Conservation (phyloP, 2,329 filamentous ascomycete genomes). For the Fusarium scirpi region DNA sequence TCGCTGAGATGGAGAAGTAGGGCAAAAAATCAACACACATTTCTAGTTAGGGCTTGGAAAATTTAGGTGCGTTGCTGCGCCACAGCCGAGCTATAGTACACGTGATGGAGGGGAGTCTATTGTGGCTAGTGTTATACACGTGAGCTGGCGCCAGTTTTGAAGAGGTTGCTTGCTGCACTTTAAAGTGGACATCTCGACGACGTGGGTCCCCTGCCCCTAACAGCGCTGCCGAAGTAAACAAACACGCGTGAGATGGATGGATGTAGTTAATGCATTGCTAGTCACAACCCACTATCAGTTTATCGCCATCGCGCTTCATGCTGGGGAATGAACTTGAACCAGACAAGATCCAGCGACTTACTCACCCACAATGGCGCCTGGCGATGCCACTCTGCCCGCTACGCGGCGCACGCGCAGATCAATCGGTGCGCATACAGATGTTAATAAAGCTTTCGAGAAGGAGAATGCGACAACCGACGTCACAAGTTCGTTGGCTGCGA, state of each 20-base stretch:
- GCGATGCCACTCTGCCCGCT: conserved; percentile 64
- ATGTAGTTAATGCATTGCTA: background rate
- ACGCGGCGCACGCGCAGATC: conserved; percentile 76
- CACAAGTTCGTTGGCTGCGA: conserved; percentile 63
- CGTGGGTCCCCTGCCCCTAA: conserved; percentile 42
- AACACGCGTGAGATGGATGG: conserved; percentile 50
- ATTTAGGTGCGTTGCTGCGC: conserved; percentile 27
- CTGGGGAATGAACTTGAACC: conserved; percentile 30
- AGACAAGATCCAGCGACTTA: conserved; percentile 32
- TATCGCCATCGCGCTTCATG: conserved; percentile 40
- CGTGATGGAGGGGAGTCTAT: conserved; percentile 38
- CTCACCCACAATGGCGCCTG: conserved; percentile 50
- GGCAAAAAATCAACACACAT: conserved; percentile 45
- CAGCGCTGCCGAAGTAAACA: conserved; percentile 53
- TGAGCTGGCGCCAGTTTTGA: conserved; percentile 28
- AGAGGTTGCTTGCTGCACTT: background rate
- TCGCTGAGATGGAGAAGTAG: conserved; percentile 54
- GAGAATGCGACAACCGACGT: conserved; percentile 82
- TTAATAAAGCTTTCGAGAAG: conserved; percentile 71
- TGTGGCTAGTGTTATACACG: conserved; percentile 25
- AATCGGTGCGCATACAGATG: conserved; percentile 70
- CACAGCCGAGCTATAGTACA: conserved; percentile 17
- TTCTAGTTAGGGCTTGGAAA: conserved; percentile 43
- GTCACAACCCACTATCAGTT: conserved; percentile 41
- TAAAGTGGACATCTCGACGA: conserved; percentile 2